phyloP scores from a whole-genome alignment of 176 grass and related monocot genomes.

The Tillandsia fasciculata region DNA sequence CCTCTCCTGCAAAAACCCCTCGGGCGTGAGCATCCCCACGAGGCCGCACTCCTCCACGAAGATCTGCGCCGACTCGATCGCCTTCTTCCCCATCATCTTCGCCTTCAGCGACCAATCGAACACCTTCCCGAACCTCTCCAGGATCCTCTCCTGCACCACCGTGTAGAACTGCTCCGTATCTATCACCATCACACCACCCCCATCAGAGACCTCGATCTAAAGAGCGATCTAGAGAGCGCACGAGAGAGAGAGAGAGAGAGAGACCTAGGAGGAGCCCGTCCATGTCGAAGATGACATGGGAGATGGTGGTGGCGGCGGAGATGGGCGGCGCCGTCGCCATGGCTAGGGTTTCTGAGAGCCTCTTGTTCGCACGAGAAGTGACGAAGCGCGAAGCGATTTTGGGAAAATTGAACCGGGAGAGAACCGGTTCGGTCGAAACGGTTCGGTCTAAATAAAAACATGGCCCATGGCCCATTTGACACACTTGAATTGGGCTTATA shows the following conservation, averaged over 20 bases:
- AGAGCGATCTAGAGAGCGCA: background rate
- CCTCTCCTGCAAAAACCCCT: slow-evolving; percentile 73
- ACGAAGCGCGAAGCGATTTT: too few relatives aligned
- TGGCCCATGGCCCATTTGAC: too few relatives aligned
- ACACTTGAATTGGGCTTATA: too few relatives aligned
- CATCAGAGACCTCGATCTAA: background rate
- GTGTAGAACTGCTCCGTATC: slow-evolving; percentile 95
- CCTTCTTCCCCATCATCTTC: slow-evolving; percentile 98
- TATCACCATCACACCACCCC: slow-evolving; percentile 16
- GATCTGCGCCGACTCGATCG: slow-evolving; percentile 58
- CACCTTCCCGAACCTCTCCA: slow-evolving; percentile 68
- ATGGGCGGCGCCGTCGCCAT: background rate
- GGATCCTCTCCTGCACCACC: slow-evolving; percentile 87
- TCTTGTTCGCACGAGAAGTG: background rate
- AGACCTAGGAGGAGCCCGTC: slow-evolving; percentile 79
- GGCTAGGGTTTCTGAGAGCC: slow-evolving; percentile 2
- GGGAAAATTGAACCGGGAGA: too few relatives aligned
- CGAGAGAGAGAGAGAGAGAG: background rate
- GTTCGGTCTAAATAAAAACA: too few relatives aligned
- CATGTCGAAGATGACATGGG: slow-evolving; percentile 96
- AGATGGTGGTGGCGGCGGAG: slow-evolving; percentile 22
- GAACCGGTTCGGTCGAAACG: too few relatives aligned
- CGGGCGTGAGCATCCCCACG: slow-evolving; percentile 51
- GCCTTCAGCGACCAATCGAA: slow-evolving; percentile 97
- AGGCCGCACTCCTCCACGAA: slow-evolving; percentile 71